Conservation (phyloP, 2,329 filamentous ascomycete genomes). For the Cladophialophora exuberans region DNA sequence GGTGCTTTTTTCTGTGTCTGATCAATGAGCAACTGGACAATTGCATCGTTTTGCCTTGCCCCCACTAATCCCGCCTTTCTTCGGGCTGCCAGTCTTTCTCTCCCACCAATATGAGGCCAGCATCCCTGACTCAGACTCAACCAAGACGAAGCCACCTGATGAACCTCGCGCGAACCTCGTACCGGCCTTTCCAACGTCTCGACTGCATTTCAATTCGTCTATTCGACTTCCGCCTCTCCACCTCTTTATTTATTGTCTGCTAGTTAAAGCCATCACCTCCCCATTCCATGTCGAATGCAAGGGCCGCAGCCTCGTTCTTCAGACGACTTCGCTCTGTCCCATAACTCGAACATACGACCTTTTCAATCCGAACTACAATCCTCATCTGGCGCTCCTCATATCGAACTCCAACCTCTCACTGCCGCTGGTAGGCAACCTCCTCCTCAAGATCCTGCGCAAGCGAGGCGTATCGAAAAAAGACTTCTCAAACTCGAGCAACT, state of each 20-base stretch:
- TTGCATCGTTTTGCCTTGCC: too few relatives aligned
- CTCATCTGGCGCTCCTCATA: constrained; percentile 13
- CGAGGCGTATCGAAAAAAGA: constrained; percentile 25
- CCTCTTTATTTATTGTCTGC: background rate
- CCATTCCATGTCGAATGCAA: constrained; percentile 27
- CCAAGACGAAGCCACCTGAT: background rate
- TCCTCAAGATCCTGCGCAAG: background rate
- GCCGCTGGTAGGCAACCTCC: background rate
- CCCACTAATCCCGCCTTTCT: too few relatives aligned
- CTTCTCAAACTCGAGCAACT: constrained; percentile 31
- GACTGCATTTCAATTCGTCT: background rate
- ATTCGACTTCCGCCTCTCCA: background rate
- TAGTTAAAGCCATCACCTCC: background rate
- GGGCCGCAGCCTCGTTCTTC: constrained; percentile 21
- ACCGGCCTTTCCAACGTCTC: background rate
- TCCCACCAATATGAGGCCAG: background rate
- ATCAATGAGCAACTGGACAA: too few relatives aligned
- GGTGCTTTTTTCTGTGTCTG: too few relatives aligned
- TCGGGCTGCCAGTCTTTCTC: too few relatives aligned
- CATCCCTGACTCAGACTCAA: background rate
- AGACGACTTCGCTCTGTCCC: constrained; percentile 13
- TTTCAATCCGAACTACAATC: background rate
- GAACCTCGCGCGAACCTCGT: background rate
- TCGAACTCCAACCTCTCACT: constrained; percentile 27
- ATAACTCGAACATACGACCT: background rate